Base-by-base conservation (phyloP, 2,329 filamentous ascomycete genomes). In the Penicillium sp. region DNA sequence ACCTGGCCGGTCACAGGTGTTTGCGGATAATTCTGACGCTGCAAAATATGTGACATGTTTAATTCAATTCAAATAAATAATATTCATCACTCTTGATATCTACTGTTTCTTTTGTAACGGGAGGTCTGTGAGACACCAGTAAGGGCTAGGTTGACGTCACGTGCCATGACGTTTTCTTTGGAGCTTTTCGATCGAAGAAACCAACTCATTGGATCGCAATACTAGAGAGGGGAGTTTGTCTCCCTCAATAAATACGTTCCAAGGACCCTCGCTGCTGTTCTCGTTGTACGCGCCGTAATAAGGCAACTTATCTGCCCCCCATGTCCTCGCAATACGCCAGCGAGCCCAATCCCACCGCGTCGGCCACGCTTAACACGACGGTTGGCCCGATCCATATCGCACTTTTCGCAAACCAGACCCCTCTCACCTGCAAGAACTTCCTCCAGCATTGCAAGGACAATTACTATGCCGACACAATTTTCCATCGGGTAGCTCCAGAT, bases 321-420 rank as follows among this genome's bases (percentile, higher is more conserved):
- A 97, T 97, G 93, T 93, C 91, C 53, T 81, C 89, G 41, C 87
- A 92, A 54, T 97, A 97, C 76, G 95, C 96, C 66, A 90, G 95
- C 67, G 93, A 97, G 75, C 93, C 94, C 48, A 91, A 93, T 69
- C 91, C 94, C 42, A 97, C 93, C 54, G 94, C 89, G 19, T 96
- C 94, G 61, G 91, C 90, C 53, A 86, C 97, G 62, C 81, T 99
- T 39, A 88, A 95, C 74, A 99, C 94, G 9, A 96, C 90, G 7
- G 80, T 87, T 42, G 94, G 94, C 73, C 92, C 96, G 67, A 82
- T 99, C 54, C 87, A 89, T 35, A 83, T 99, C 74, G 91, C 96
- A 74, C 86, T 99, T 53, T 99, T 96, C 79, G 92, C 92, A 16
- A 94, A 94, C 70, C 94, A 99, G 75, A 89, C 90, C 0, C 94